Base-by-base conservation (phyloP, 1,139 yeast genomes). In the Arxiozyma heterogenica region DNA sequence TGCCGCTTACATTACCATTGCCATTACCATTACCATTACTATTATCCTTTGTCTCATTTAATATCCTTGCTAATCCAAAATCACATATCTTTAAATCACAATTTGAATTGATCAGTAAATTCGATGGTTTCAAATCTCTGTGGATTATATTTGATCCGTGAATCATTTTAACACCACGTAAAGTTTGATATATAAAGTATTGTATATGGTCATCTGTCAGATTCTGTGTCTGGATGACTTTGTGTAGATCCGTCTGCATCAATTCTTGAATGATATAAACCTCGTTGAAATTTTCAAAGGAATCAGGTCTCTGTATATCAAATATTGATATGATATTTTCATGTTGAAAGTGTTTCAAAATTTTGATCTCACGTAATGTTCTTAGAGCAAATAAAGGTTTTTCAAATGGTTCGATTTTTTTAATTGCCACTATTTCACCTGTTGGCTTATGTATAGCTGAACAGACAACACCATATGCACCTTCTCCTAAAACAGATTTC, bases 381-480 rank as follows among this genome's bases (percentile, higher is more conserved):
- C 98, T 75, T 56, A 93, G 75, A 66, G 97, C 90, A 65, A 91
- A 86, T 87, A 93, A 84, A 52, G 94, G 83, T 60, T 95, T 79
- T 64, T 88, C 96, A 70, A 93, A 93, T 7, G 98, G 98, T 63
- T 87, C 88, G 55, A 93, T 89, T 73, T 89, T 91, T 72, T 93
- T 93, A 64, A 93, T 91, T 52, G 98, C 98, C 21, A 94, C 98
- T 63, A 84, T 84, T 60, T 88, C 94, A 56, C 85, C 84, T 8
- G 95, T 81, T 4, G 98, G 97, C 63, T 81, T 80, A 71, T 93
- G 96, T 20, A 85, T 73, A 0, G 98, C 98, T 27, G 95, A 84
- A 66, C 98, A 91, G 22, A 93, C 98, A 18, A 93, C 82, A 4
- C 98, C 98, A 65, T 93, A 93, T 1, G 98, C 98, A n/a, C 98